A percentile compares a stretch with the other conserved stretches of the same genome.
Evolutionary conservation across 2,329 filamentous ascomycete species (phyloP).

Genomic region (Gyromitra esculenta): DNA sequence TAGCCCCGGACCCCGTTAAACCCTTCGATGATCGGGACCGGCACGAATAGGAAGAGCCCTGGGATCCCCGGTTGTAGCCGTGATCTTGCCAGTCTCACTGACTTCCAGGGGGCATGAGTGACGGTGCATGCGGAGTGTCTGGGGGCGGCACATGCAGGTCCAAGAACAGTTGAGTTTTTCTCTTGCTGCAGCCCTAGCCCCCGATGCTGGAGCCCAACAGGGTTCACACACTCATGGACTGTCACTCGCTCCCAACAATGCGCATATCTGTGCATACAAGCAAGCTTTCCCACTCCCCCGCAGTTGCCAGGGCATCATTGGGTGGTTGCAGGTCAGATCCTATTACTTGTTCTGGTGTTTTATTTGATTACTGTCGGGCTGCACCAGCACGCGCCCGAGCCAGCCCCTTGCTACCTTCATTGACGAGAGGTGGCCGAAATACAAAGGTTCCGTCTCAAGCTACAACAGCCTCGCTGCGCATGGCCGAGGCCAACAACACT

Average conservation of each 20-base stretch:
- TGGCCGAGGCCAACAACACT: no score
- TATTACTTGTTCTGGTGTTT: no score
- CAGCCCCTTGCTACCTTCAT: no score
- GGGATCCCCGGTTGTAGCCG: conserved; percentile 35
- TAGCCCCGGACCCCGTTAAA: background rate
- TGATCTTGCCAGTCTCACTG: conserved; percentile 25
- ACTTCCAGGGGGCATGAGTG: conserved; percentile 24
- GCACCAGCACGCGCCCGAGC: no score
- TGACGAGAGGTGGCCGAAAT: no score
- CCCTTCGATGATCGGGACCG: conserved; percentile 23
- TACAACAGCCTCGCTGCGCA: no score
- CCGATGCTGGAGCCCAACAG: background rate
- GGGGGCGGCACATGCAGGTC: conserved; percentile 44
- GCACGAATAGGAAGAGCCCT: conserved; percentile 15
- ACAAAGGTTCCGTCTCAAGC: no score
- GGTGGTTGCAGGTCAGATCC: no score
- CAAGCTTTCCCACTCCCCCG: no score
- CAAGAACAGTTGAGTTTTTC: background rate
- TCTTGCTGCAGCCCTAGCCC: conserved; percentile 22
- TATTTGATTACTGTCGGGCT: no score
- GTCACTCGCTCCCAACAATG: conserved; percentile 5
- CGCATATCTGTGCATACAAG: background rate
- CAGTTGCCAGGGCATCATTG: no score
- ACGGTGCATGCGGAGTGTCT: conserved; percentile 25
- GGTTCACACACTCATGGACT: background rate